These are phyloP conservation scores for Pseudopithomyces chartarum DNA, from an alignment of 2,329 filamentous ascomycete species.

Conservation along the genomic window DNA sequence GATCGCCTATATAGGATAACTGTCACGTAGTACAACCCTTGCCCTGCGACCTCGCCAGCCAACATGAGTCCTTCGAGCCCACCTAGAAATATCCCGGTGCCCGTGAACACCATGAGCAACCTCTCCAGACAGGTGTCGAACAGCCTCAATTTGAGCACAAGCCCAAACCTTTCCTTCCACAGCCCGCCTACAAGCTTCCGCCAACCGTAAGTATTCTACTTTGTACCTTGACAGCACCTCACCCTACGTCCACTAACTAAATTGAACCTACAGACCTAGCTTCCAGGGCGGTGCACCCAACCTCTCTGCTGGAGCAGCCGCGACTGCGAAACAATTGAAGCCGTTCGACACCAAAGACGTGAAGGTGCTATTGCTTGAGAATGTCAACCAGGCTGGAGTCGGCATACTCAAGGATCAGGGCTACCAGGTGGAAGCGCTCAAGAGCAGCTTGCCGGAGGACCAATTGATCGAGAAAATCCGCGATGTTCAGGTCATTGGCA, in stretches of 20 bases:
- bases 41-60: constrained; percentile 16
- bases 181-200: constrained; percentile 69
- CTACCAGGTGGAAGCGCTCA: constrained; percentile 93
- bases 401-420: constrained; percentile 84
- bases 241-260: background rate
- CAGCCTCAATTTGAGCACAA: constrained; percentile 72
- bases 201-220: constrained; percentile 23
- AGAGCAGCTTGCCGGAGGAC: constrained; percentile 87
- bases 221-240: background rate
- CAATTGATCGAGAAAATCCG: constrained; percentile 98
- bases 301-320: constrained; percentile 14
- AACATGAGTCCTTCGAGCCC: constrained; percentile 29
- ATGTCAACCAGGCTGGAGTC: constrained; percentile 88
- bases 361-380: constrained; percentile 94
- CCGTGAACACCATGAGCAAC: constrained; percentile 31
- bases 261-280: constrained; percentile 14
- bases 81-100: constrained; percentile 39
- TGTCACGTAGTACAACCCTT: constrained; percentile 2
- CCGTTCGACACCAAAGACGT: constrained; percentile 95
- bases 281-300: constrained; percentile 46
- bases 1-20: constrained; percentile 3
- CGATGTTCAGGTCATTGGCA: constrained; percentile 95
- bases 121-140: constrained; percentile 58
- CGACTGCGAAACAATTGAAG: constrained; percentile 77
- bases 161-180: constrained; percentile 75